These are phyloP conservation scores for Yamadazyma jaroonii DNA, from an alignment of 1,139 yeast genomes.

Conservation along the genomic window DNA sequence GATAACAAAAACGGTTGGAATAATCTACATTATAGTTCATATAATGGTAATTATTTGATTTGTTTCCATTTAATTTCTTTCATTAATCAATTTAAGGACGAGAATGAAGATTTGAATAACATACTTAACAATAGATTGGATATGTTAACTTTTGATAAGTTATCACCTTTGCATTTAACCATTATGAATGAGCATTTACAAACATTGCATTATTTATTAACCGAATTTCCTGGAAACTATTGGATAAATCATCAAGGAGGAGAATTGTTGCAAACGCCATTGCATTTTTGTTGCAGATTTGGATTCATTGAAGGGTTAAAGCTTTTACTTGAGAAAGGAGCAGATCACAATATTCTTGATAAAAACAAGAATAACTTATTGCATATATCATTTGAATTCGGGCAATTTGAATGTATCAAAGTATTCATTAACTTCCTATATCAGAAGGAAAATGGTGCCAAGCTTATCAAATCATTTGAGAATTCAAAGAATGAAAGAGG, in stretches of 20 bases:
- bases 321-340: conserved; percentile 76
- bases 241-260: conserved; percentile 58
- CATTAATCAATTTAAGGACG: conserved; percentile 21
- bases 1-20: conserved; percentile 84
- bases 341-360: conserved; percentile 62
- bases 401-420: conserved; percentile 62
- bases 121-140: conserved; percentile 23
- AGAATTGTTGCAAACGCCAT: conserved; percentile 57
- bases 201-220: conserved; percentile 76
- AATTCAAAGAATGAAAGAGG: conserved; percentile 52
- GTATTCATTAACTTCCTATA: conserved; percentile 46
- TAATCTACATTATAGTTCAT: conserved; percentile 84
- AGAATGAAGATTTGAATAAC: conserved; percentile 16
- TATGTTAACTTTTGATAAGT: conserved; percentile 57
- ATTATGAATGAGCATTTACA: conserved; percentile 66
- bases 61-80: conserved; percentile 56
- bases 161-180: conserved; percentile 78
- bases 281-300: conserved; percentile 67
- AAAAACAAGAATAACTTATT: conserved; percentile 70
- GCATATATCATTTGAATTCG: conserved; percentile 79
- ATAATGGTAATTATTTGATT: conserved; percentile 72
- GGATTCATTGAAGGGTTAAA: conserved; percentile 72
- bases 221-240: conserved; percentile 68
- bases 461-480: conserved; percentile 30
- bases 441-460: conserved; percentile 15